Evolutionary conservation across 306 rosid species (phyloP).

Genomic region (Macrotyloma uniflorum): DNA sequence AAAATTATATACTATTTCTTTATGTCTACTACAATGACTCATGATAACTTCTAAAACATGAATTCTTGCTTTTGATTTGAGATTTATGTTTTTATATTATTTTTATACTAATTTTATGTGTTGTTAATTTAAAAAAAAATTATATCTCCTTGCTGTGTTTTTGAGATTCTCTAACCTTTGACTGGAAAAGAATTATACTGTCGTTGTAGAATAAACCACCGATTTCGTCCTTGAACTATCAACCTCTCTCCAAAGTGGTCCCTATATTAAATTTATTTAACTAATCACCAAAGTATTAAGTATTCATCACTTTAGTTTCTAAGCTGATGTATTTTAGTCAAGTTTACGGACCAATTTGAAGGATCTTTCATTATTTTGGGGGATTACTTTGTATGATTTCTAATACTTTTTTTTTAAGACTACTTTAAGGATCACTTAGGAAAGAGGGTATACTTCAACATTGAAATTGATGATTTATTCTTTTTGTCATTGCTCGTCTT

Average conservation of each 20-base stretch:
- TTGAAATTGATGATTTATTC: slow-evolving; percentile 4
- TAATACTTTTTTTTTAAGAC: too few species aligned
- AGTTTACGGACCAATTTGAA: too few species aligned
- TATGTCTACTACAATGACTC: not conserved
- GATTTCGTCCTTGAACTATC: not conserved
- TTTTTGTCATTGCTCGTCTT: slow-evolving; percentile 15
- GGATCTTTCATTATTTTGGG: too few species aligned
- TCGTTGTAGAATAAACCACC: not conserved
- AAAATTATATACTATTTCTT: not conserved
- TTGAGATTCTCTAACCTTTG: slow-evolving; percentile 6
- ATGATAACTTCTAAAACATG: not conserved
- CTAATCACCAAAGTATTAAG: too few species aligned
- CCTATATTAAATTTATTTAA: too few species aligned
- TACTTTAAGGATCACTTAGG: not conserved
- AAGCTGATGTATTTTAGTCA: too few species aligned
- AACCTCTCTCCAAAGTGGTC: too few species aligned
- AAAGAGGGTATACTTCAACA: not conserved
- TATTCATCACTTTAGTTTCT: too few species aligned
- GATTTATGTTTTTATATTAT: too few species aligned
- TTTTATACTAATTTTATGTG: not conserved
- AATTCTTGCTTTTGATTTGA: not conserved
- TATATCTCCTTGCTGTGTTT: not conserved
- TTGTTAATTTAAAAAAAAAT: too few species aligned
- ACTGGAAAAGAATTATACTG: not conserved
- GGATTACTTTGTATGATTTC: too few species aligned